These are phyloP conservation scores for Yamagishiella unicocca DNA, from an alignment of 139 green algal species.

Conservation along the genomic window DNA sequence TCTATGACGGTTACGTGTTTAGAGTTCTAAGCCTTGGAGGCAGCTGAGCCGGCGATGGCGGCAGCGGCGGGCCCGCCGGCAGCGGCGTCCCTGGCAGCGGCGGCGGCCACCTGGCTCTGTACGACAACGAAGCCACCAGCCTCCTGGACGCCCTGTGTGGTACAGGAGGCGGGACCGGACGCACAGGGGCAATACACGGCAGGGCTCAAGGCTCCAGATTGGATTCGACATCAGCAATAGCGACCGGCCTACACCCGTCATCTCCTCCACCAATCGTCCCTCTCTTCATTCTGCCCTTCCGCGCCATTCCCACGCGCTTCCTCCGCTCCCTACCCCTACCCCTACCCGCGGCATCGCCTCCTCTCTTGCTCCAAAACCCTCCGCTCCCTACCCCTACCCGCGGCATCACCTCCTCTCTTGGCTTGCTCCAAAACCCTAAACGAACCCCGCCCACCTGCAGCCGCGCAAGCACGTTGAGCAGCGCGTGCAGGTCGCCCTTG, in stretches of 20 bases:
- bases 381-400: background rate
- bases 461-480: slow-evolving; percentile 44
- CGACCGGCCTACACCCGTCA: too few species aligned
- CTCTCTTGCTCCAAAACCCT: background rate
- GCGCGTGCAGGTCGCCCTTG: slow-evolving; percentile 47
- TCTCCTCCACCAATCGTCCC: too few species aligned
- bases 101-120: slow-evolving; percentile 29
- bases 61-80: background rate
- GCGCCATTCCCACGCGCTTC: too few species aligned
- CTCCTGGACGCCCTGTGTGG: slow-evolving; percentile 43
- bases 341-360: background rate
- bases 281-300: too few species aligned
- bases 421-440: background rate
- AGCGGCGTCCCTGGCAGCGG: background rate
- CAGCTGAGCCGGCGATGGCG: background rate
- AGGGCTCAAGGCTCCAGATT: too few species aligned
- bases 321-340: background rate
- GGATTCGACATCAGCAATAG: too few species aligned
- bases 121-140: slow-evolving; percentile 40
- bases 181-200: too few species aligned
- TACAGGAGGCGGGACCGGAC: too few species aligned
- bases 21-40: too few species aligned
- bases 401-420: background rate
- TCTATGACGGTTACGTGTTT: too few species aligned
- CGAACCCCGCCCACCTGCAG: slow-evolving; percentile 25